Evolutionary conservation across 768 basidiomycete genomes (phyloP), one percentile per base, ranked within the genome.

Genomic region (Tulasnella sp.): DNA sequence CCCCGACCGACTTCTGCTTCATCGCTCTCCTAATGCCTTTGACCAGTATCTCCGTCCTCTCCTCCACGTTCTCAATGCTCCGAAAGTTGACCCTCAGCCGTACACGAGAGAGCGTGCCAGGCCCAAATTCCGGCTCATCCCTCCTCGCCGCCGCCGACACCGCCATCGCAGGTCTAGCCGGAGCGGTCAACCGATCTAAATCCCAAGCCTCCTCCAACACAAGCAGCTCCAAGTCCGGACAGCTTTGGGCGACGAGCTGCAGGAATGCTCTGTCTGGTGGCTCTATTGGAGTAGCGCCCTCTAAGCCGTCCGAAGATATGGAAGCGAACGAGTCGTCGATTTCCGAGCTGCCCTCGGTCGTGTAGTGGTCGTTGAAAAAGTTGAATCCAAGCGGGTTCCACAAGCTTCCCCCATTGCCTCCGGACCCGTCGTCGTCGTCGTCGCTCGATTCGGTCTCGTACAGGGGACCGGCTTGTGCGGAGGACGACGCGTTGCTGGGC

Each of bases 191-290:
- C 60, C 31, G 28, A 41, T 54, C 48, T 28, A 60, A 78, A 64
- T 78, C 77, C 77, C 77, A 78, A 37, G 41, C 77, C 50, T 64
- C 42, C 77, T 64, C 77, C 44, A 78, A 37, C 22, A 54, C 60
- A 37, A 78, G n/a, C 24, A 72, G 8, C 50, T 78, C 77, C 37
- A 78, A 58, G 8, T 78, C 60, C 6, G 77, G 77, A 78, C 77
- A 78, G 24, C 77, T 78, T 8, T 22, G 8, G 16, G 77, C 77
- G 44, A 78, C 28, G 37, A 78, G 60, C 77, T 64, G 48, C 77
- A 78, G 46, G 58, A 78, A 64, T 7, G 77, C 22, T 20, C 77
- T 60, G 18, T 58, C 41, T 4, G 77, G 77, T 41, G 77, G 54
- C 1, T 54, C 54, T 37, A 78, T 60, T 37, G 76, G 76, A 34